Base-by-base conservation (phyloP, 805 yeast genomes). In the Teunomyces barrocoloradensis region DNA sequence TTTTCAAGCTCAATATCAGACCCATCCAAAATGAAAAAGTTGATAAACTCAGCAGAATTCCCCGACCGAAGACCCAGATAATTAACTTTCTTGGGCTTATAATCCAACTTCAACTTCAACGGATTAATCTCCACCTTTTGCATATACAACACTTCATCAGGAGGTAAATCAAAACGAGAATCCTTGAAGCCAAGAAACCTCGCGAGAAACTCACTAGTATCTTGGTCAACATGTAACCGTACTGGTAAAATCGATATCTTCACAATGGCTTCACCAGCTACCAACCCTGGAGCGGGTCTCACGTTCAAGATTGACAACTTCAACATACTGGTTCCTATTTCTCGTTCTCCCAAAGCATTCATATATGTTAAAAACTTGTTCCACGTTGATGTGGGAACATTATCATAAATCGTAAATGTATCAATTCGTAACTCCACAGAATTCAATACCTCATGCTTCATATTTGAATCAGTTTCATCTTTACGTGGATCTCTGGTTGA, bases 381-480 rank as follows among this genome's bases (percentile, higher is more conserved):
- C 97, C 97, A 92, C 0, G 96, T 85, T 0, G 97, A 92, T 0
- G 90, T 80, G 0, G 89, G 85, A 1, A 91, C 82, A 58, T 88
- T 86, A 62, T 91, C 97, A 45, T 79, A 68, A 2, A 89, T 71
- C 43, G 79, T 82, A 39, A 88, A 67, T 34, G 81, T 79, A 6
- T 74, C 74, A 3, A 86, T 66, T 11, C 68, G 63, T 1, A 89
- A 38, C 11, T 69, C 75, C 10, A 84, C 62, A 5, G 72, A 66
- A 57, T 75, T 83, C 10, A 85, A 61, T 3, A 75, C 40, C 43
- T 79, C 83, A 15, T 75, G 71, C 6, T 64, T 59, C 17, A 58
- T 47, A 5, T 56, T 50, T 5, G 63, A 61, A 46, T 65, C 73
- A 3, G 74, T 71, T 0, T 50, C 45, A 10, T 64, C 67, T 27